Conservation (phyloP, 192 early-diverging fungal species). For the Linnemannia hyalina region DNA sequence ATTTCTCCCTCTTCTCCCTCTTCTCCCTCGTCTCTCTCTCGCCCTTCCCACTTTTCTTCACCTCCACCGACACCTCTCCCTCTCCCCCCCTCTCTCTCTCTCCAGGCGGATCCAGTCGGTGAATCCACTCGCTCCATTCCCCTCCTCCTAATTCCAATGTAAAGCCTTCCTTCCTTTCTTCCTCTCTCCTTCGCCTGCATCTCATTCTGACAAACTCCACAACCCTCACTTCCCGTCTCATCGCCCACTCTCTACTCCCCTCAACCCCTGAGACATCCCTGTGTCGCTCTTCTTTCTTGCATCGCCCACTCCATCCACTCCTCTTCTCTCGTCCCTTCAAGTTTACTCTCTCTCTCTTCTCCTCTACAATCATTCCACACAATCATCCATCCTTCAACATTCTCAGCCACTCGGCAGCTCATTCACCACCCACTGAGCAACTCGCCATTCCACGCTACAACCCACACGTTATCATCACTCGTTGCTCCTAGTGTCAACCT, state of each 20-base stretch:
- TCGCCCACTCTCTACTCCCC: background rate
- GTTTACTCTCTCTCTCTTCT: background rate
- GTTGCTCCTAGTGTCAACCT: background rate
- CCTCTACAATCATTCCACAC: background rate
- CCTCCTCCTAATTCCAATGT: background rate
- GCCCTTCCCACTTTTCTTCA: background rate
- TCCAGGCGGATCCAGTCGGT: background rate
- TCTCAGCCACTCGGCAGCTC: background rate
- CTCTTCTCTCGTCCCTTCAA: background rate
- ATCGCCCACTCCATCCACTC: background rate
- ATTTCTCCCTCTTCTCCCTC: background rate
- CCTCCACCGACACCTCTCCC: background rate
- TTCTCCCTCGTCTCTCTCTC: background rate
- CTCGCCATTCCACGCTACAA: background rate
- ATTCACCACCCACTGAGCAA: background rate
- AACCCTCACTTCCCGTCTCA: background rate
- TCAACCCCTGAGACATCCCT: background rate
- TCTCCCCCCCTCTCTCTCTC: too few species aligned
- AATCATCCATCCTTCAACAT: background rate
- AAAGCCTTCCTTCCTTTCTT: background rate
- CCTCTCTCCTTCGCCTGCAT: background rate
- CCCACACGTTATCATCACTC: too few species aligned
- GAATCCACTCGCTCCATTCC: constrained; percentile 1
- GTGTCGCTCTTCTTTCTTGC: background rate
- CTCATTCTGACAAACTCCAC: background rate